Percentiles rank a stretch among this genome's conserved stretches.
Evolutionary conservation across 768 basidiomycete species (phyloP).

Genomic region (Calocera viscosa): DNA sequence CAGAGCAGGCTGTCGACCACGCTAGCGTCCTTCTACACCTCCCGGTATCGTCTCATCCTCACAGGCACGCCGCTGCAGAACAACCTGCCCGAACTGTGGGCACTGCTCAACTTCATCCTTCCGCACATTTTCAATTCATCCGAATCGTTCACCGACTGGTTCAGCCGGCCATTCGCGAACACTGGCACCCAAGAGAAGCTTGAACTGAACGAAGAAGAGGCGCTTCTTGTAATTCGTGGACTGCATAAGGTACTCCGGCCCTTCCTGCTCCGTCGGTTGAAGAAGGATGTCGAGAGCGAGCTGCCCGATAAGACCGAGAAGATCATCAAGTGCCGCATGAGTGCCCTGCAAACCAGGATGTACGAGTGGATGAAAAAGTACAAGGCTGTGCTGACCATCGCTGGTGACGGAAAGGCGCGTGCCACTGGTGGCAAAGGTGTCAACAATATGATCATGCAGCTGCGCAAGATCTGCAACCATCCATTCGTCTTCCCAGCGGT

Average conservation of each 20-base stretch:
- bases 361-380: slow-evolving; percentile 29
- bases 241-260: slow-evolving; percentile 29
- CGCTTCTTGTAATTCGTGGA: slow-evolving; percentile 35
- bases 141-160: slow-evolving; percentile 39
- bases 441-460: slow-evolving; percentile 4
- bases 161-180: slow-evolving; percentile 37
- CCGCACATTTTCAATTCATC: slow-evolving; percentile 35
- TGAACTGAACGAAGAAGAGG: slow-evolving; percentile 38
- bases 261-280: slow-evolving; percentile 14
- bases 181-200: slow-evolving; percentile 33
- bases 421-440: slow-evolving; percentile 23
- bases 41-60: slow-evolving; percentile 82
- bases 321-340: slow-evolving; percentile 32
- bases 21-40: slow-evolving; percentile 82
- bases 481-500: slow-evolving; percentile 34
- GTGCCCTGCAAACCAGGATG: slow-evolving; percentile 27
- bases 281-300: slow-evolving; percentile 28
- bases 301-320: slow-evolving; percentile 32
- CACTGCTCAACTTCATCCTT: slow-evolving; percentile 28
- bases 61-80: slow-evolving; percentile 87
- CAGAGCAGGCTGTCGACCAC: slow-evolving; percentile 82
- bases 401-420: slow-evolving; percentile 61
- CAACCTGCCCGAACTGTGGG: slow-evolving; percentile 32
- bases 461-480: slow-evolving; percentile 31
- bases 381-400: slow-evolving; percentile 44